Percentiles rank a stretch among this genome's conserved stretches.
These are phyloP conservation scores for Chalara sp. DNA, from an alignment of 2,329 filamentous ascomycete genomes.

Conservation along the genomic window DNA sequence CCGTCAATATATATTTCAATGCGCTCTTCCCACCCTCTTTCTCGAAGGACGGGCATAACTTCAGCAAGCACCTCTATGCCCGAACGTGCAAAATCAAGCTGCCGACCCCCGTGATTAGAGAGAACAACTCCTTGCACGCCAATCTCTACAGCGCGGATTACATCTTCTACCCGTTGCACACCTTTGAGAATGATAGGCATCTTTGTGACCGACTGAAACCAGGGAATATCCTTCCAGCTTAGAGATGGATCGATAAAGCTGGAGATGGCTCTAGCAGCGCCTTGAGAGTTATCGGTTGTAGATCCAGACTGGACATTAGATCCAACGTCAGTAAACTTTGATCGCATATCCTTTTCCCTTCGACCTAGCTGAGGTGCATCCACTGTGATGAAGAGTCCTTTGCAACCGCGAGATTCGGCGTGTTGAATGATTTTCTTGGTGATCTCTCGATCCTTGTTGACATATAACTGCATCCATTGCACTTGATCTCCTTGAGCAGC, in stretches of 20 bases:
- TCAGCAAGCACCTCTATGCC: constrained; percentile 88
- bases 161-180: constrained; percentile 92
- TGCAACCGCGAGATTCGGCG: constrained; percentile 86
- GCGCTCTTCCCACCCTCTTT: constrained; percentile 64
- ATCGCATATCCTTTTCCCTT: constrained; percentile 95
- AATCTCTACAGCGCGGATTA: constrained; percentile 73
- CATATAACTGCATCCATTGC: constrained; percentile 92
- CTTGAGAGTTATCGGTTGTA: constrained; percentile 78
- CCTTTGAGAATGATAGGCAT: constrained; percentile 98
- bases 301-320: constrained; percentile 74
- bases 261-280: constrained; percentile 89
- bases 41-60: constrained; percentile 79
- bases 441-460: constrained; percentile 91
- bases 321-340: constrained; percentile 80
- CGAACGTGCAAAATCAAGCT: constrained; percentile 86
- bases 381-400: constrained; percentile 95
- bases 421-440: constrained; percentile 87
- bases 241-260: constrained; percentile 95
- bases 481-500: constrained; percentile 72
- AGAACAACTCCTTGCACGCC: constrained; percentile 87
- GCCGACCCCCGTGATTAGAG: constrained; percentile 91
- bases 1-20: constrained; percentile 91
- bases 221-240: constrained; percentile 88
- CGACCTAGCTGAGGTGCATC: constrained; percentile 93
- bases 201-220: constrained; percentile 82